Evolutionary conservation across 495 filamentous ascomycete genomes (phyloP), one percentile per base, ranked within the genome.

Genomic region (Parachaetomium inaequale): DNA sequence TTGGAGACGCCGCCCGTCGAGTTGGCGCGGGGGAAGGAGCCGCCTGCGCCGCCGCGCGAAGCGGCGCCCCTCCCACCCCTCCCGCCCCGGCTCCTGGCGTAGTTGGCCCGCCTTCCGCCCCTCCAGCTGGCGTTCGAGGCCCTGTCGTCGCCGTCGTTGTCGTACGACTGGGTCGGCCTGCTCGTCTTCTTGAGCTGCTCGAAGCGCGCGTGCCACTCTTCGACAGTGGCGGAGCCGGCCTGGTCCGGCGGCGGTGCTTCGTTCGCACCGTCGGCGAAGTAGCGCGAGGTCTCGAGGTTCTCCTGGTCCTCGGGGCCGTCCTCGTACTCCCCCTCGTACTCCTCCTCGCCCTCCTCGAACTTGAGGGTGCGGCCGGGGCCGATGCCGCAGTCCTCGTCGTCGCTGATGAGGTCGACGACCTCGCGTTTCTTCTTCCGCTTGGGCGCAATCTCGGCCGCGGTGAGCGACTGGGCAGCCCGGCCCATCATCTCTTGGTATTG

Each of bases 321-420:
- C 8, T 36, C 31, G 28, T 32, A 19, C 31, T 72, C 69, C 2
- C 73, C 64, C 7, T 67, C 55, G 10, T 64, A 64, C n/a, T 23
- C 15, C 14, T 21, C 65, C 23, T 66, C 63, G 55, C 36, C 71
- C 64, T 72, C 73, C 28, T 50, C 56, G 43, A 23, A 46, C 15
- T 75, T 73, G 11, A 70, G 70, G 17, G 76, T 75, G 45, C 81
- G 79, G 21, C 21, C n/a, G 28, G 2, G 15, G 26, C n/a, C 25
- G 23, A 77, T 71, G 31, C 77, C 77, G 38, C 80, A 79, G 28
- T 83, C 80, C 38, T 88, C 87, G 43, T 82, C 80, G 50, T 88
- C 86, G 62, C 84, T 87, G 65, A 87, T 79, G 29, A 88, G 78
- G 62, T 88, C 82, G 65, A 92, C 87, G 21, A 92, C 82, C 62